phyloP scores from a whole-genome alignment of 2,329 filamentous ascomycete species.

The Diaporthe longicolla region DNA sequence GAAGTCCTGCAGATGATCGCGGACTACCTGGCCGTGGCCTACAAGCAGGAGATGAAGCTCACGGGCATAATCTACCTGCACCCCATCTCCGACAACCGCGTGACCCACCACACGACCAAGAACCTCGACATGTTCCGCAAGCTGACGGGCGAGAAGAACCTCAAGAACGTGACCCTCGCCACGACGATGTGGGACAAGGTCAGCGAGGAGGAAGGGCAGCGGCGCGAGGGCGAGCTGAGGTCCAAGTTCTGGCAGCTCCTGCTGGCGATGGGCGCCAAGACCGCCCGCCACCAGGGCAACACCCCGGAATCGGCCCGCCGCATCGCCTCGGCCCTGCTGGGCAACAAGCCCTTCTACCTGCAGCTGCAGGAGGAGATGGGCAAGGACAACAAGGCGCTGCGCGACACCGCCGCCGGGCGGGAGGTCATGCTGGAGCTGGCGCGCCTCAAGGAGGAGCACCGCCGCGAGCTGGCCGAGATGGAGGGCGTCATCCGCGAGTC shows the following conservation, averaged over 20 bases:
- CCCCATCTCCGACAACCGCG: slow-evolving; percentile 58
- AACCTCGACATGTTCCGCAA: slow-evolving; percentile 61
- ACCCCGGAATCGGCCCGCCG: slow-evolving; percentile 43
- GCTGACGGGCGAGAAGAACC: slow-evolving; percentile 57
- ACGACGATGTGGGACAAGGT: slow-evolving; percentile 61
- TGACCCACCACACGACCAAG: slow-evolving; percentile 55
- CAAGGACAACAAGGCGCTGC: slow-evolving; percentile 68
- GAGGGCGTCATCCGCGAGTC: slow-evolving; percentile 58
- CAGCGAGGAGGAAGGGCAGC: slow-evolving; percentile 43
- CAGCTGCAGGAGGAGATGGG: slow-evolving; percentile 77
- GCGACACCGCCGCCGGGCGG: slow-evolving; percentile 59
- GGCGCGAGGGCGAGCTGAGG: slow-evolving; percentile 51
- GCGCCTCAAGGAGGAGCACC: slow-evolving; percentile 67
- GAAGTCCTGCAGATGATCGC: slow-evolving; percentile 61
- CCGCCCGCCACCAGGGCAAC: slow-evolving; percentile 39
- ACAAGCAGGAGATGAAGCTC: slow-evolving; percentile 51
- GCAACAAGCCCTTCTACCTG: slow-evolving; percentile 77
- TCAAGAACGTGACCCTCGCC: slow-evolving; percentile 57
- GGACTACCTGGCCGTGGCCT: slow-evolving; percentile 53
- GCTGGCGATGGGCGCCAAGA: slow-evolving; percentile 51
- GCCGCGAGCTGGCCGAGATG: slow-evolving; percentile 71
- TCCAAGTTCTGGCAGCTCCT: slow-evolving; percentile 56
- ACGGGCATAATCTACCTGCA: slow-evolving; percentile 63
- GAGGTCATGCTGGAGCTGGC: slow-evolving; percentile 71
- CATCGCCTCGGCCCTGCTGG: slow-evolving; percentile 50